phyloP scores from a whole-genome alignment of 106 monocot genomes.

The Dendrobium nobile region DNA sequence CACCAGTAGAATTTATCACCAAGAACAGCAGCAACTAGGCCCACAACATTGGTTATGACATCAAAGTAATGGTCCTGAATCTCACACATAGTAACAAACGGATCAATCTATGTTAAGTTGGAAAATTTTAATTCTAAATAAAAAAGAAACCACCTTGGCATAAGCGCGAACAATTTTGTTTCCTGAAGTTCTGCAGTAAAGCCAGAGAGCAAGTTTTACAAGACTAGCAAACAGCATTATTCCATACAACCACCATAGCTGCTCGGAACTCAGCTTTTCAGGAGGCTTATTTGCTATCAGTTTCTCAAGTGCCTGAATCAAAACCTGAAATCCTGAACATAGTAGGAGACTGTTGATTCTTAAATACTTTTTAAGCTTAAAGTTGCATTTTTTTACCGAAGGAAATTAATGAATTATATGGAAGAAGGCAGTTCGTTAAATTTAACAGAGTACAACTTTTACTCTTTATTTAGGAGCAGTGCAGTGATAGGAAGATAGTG shows the following conservation, averaged over 20 bases:
- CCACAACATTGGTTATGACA: constrained; percentile 87
- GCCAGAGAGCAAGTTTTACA: constrained; percentile 83
- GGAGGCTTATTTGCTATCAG: constrained; percentile 46
- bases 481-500: too few species aligned
- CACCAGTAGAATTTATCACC: constrained; percentile 91
- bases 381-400: background rate
- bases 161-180: constrained; percentile 84
- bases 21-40: constrained; percentile 87
- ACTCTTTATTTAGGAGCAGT: background rate
- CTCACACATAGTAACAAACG: background rate
- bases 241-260: constrained; percentile 68
- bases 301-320: constrained; percentile 72
- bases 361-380: background rate
- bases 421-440: background rate
- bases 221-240: constrained; percentile 80
- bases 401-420: background rate
- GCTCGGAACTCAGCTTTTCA: constrained; percentile 34
- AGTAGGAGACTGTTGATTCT: background rate
- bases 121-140: background rate
- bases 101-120: background rate
- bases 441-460: background rate
- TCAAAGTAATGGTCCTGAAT: constrained; percentile 92
- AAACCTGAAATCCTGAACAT: constrained; percentile 73
- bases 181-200: constrained; percentile 74
- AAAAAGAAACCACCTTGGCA: constrained; percentile 61